Conservation (phyloP, 2,329 filamentous ascomycete genomes). For the Arthrobotrys sphaeroides region DNA sequence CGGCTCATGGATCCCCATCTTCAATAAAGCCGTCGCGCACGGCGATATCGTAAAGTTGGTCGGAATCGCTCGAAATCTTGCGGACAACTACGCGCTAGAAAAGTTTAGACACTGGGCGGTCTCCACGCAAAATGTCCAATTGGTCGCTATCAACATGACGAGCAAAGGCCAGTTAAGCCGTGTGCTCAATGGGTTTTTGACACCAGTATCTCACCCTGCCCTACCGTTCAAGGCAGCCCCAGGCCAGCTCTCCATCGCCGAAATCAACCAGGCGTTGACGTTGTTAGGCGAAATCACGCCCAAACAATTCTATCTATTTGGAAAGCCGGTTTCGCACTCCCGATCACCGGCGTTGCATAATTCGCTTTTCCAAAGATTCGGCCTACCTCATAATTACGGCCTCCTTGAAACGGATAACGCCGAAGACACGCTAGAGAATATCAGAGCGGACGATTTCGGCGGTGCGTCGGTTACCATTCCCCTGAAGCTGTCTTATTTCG, state of each 20-base stretch:
- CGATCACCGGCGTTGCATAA: conserved; percentile 92
- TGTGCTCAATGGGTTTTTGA: conserved; percentile 90
- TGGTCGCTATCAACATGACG: conserved; percentile 98
- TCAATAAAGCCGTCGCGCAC: conserved; percentile 87
- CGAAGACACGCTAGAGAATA: conserved; percentile 70
- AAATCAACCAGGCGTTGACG: conserved; percentile 81
- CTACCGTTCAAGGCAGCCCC: conserved; percentile 94
- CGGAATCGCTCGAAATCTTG: conserved; percentile 76
- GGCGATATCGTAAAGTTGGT: conserved; percentile 96
- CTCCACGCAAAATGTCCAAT: conserved; percentile 75
- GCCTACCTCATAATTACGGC: conserved; percentile 84
- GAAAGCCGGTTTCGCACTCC: conserved; percentile 81
- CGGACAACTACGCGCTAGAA: conserved; percentile 86
- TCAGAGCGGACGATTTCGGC: conserved; percentile 79
- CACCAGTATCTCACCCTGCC: conserved; percentile 87
- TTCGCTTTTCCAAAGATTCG: conserved; percentile 76
- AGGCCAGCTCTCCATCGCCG: conserved; percentile 87
- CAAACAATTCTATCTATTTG: conserved; percentile 86
- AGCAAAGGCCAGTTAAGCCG: conserved; percentile 85
- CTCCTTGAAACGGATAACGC: conserved; percentile 73
- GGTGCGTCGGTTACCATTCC: conserved; percentile 96
- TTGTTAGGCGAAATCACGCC: conserved; percentile 80
- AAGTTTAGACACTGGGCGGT: conserved; percentile 80
- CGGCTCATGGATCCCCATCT: conserved; percentile 88
- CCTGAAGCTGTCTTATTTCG: conserved; percentile 87